Percentiles rank a stretch among this genome's conserved stretches.
Evolutionary conservation across 768 basidiomycete genomes (phyloP).

Genomic region (Lenzites betulinus): DNA sequence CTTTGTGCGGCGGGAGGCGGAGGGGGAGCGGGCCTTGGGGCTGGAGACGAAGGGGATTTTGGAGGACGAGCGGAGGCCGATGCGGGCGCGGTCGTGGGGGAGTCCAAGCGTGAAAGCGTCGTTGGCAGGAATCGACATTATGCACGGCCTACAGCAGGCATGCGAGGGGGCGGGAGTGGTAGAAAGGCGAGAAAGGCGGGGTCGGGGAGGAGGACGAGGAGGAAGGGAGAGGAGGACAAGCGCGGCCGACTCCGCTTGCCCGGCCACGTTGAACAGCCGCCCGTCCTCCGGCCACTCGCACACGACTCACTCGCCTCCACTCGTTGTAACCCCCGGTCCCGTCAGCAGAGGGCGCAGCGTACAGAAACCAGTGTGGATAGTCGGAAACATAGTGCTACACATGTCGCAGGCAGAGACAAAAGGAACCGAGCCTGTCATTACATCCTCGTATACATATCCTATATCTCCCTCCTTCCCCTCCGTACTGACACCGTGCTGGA

Average conservation of each 20-base stretch:
- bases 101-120: slow-evolving; percentile 28
- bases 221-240: not conserved
- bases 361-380: not conserved
- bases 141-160: slow-evolving; percentile 1
- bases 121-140: slow-evolving; percentile 25
- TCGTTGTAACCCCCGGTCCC: not conserved
- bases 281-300: not conserved
- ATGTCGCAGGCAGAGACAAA: slow-evolving; percentile 2
- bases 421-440: not conserved
- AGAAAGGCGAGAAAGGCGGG: not conserved
- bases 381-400: slow-evolving; percentile 5
- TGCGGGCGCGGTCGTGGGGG: slow-evolving; percentile 21
- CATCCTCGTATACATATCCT: slow-evolving; percentile 6
- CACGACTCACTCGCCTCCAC: not conserved
- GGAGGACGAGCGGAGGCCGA: slow-evolving; percentile 25
- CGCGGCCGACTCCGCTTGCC: not conserved
- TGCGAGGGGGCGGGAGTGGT: not conserved
- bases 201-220: slow-evolving; percentile 1
- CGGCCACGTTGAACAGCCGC: slow-evolving; percentile 1
- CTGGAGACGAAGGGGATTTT: slow-evolving; percentile 27
- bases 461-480: not conserved
- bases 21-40: slow-evolving; percentile 19
- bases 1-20: slow-evolving; percentile 3
- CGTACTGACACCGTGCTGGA: not conserved
- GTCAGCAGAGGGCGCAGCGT: not conserved